Evolutionary conservation across 495 filamentous ascomycete species (phyloP).

Genomic region (Trichocladium uniseriatum): DNA sequence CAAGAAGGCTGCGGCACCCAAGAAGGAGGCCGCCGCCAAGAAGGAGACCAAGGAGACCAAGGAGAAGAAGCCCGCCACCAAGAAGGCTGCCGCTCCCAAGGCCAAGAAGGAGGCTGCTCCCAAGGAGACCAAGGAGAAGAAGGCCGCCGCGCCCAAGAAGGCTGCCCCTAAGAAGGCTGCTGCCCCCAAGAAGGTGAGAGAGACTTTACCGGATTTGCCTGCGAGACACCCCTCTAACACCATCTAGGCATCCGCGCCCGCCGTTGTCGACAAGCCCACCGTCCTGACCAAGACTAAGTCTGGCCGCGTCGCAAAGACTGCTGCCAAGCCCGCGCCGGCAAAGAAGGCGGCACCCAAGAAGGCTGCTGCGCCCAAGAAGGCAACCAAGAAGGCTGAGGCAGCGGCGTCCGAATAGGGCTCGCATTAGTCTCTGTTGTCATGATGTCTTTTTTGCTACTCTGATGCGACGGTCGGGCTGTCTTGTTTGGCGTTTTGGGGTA

Average conservation of each 20-base stretch:
- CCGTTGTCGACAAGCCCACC: constrained; percentile 61
- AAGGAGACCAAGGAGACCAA: constrained; percentile 11
- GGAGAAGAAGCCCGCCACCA: constrained; percentile 8
- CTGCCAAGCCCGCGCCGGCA: constrained; percentile 45
- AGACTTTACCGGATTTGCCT: neutral
- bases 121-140: constrained; percentile 23
- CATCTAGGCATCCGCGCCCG: constrained; percentile 25
- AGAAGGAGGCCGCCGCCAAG: constrained; percentile 13
- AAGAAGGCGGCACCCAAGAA: constrained; percentile 60
- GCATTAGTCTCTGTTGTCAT: constrained; percentile 8
- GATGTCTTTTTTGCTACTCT: constrained; percentile 15
- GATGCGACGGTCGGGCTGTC: constrained; percentile 14
- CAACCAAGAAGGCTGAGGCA: constrained; percentile 49
- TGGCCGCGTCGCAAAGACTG: constrained; percentile 71
- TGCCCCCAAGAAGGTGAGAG: constrained; percentile 6
- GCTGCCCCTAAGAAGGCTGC: too few species aligned
- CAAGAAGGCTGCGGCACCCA: constrained; percentile 7
- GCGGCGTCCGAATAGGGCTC: constrained; percentile 17
- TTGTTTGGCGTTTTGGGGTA: constrained; percentile 17
- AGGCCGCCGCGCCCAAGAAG: constrained; percentile 22
- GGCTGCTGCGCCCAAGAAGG: constrained; percentile 56
- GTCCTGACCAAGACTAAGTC: constrained; percentile 82
- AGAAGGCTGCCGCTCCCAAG: constrained; percentile 8
- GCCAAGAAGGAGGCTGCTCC: constrained; percentile 2
- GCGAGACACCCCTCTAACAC: neutral